Conservation (phyloP, 345 rosid species). For the Hibiscus tridactylites region DNA sequence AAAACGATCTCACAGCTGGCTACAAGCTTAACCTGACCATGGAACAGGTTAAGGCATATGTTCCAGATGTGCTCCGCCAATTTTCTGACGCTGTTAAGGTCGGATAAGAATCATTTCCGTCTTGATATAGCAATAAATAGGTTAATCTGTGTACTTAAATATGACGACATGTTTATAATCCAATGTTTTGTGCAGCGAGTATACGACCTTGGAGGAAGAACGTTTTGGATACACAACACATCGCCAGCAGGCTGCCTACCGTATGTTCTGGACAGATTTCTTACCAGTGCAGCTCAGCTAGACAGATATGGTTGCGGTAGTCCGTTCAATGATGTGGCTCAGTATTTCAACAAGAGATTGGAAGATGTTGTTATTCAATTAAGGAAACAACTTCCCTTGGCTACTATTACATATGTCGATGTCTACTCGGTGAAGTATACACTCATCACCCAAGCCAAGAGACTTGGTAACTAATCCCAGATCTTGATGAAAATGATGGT, state of each 20-base stretch:
- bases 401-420: constrained; percentile 51
- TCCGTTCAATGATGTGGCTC: constrained; percentile 55
- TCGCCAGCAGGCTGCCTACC: constrained; percentile 69
- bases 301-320: constrained; percentile 51
- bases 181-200: constrained; percentile 21
- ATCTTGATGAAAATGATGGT: neutral
- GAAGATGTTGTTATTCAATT: constrained; percentile 36
- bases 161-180: neutral
- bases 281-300: constrained; percentile 31
- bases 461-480: constrained; percentile 25
- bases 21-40: constrained; percentile 51
- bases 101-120: neutral
- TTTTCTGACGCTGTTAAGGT: constrained; percentile 36
- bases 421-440: constrained; percentile 46
- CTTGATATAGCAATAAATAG: neutral
- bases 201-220: constrained; percentile 43
- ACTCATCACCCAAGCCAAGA: constrained; percentile 35
- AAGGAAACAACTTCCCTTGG: constrained; percentile 33
- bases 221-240: constrained; percentile 64
- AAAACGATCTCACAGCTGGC: constrained; percentile 60
- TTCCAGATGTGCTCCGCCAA: constrained; percentile 49
- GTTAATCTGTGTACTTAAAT: neutral
- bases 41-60: constrained; percentile 45
- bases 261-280: constrained; percentile 46
- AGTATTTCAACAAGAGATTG: constrained; percentile 39